Evolutionary conservation across 805 yeast genomes (phyloP).

Genomic region (Candida insectorum): DNA sequence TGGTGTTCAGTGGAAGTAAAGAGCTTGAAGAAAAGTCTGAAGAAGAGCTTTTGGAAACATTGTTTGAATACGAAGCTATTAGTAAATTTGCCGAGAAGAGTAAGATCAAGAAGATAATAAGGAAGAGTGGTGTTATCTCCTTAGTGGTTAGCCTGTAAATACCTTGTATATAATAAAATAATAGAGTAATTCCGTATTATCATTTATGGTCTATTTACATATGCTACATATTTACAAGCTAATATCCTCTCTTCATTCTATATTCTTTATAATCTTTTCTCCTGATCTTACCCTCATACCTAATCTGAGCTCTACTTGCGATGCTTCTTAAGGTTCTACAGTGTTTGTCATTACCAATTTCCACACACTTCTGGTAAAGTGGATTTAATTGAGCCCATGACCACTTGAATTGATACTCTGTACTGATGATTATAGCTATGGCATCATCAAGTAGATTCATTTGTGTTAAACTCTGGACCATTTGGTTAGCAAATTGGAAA

Average conservation of each 20-base stretch:
- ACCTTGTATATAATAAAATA: slow-evolving; percentile 8
- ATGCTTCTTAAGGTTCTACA: slow-evolving; percentile 31
- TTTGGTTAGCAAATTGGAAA: slow-evolving; percentile 66
- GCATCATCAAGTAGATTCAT: slow-evolving; percentile 67
- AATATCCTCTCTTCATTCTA: slow-evolving; percentile 28
- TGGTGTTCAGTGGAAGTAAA: slow-evolving; percentile 34
- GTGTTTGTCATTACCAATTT: slow-evolving; percentile 27
- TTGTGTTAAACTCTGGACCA: slow-evolving; percentile 58
- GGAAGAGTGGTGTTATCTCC: slow-evolving; percentile 49
- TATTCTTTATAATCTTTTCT: slow-evolving; percentile 31
- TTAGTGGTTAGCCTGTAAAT: slow-evolving; percentile 22
- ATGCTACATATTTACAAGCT: slow-evolving; percentile 12
- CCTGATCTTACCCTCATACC: slow-evolving; percentile 37
- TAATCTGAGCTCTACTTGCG: slow-evolving; percentile 32
- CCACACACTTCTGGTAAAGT: slow-evolving; percentile 27
- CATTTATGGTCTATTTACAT: too few species aligned
- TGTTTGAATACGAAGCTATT: slow-evolving; percentile 33
- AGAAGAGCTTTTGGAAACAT: slow-evolving; percentile 30
- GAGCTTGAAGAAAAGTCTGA: slow-evolving; percentile 34
- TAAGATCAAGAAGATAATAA: slow-evolving; percentile 49
- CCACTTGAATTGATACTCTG: slow-evolving; percentile 73
- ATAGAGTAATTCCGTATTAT: too few species aligned
- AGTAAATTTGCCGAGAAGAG: slow-evolving; percentile 41
- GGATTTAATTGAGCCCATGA: slow-evolving; percentile 35
- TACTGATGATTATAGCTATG: slow-evolving; percentile 59